Conservation (phyloP, 2,329 filamentous ascomycete genomes). For the Alternaria conjuncta region DNA sequence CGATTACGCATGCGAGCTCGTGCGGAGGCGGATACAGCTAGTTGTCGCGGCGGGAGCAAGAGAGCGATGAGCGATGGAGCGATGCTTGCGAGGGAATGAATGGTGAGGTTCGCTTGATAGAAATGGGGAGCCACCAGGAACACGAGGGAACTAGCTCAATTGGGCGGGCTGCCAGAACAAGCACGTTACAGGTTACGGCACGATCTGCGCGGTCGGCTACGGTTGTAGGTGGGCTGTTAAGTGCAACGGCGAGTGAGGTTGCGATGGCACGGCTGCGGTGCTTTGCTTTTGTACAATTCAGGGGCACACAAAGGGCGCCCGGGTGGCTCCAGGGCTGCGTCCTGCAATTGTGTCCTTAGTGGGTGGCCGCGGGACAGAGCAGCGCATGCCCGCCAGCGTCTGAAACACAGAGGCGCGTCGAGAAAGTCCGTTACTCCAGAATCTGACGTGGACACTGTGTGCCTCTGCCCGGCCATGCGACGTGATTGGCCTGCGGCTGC, state of each 20-base stretch:
- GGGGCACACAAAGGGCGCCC: constrained; percentile 7
- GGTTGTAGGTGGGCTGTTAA: not conserved
- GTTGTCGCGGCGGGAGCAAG: constrained; percentile 10
- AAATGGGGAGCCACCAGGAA: constrained; percentile 20
- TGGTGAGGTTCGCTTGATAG: constrained; percentile 22
- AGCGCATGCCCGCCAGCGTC: constrained; percentile 17
- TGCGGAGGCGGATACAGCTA: constrained; percentile 24
- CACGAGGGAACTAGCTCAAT: constrained; percentile 14
- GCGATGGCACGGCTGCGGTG: constrained; percentile 9
- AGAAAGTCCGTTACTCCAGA: constrained; percentile 22
- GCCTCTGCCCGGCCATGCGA: constrained; percentile 1
- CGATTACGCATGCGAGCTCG: constrained; percentile 40
- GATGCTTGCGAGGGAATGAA: not conserved
- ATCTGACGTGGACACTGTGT: constrained; percentile 41
- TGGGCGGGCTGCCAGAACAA: constrained; percentile 15
- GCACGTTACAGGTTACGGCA: constrained; percentile 28
- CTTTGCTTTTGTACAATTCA: constrained; percentile 23
- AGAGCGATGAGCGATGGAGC: constrained; percentile 8
- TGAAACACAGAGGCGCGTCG: constrained; percentile 45
- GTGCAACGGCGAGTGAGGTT: not conserved
- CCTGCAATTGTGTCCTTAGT: constrained; percentile 22
- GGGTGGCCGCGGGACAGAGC: constrained; percentile 24
- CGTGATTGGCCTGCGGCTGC: constrained; percentile 18
- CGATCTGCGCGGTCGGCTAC: constrained; percentile 4
- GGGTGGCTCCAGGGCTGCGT: not conserved